phyloP scores from a whole-genome alignment of 2,329 filamentous ascomycete species.

The Orbilia brochopaga region DNA sequence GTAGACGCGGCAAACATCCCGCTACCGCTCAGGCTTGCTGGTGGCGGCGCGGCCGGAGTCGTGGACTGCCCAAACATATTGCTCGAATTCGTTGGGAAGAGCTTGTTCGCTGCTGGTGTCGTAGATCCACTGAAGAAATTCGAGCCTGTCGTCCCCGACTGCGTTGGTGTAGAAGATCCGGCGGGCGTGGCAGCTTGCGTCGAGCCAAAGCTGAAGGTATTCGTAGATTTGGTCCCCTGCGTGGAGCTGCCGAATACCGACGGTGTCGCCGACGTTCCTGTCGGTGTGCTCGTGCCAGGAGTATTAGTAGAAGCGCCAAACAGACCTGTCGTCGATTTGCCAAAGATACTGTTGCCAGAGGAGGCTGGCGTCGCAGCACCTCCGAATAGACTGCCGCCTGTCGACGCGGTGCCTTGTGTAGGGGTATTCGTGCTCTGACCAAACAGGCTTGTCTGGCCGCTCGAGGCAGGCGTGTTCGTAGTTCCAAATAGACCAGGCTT shows the following conservation, averaged over 20 bases:
- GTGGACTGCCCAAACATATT: conserved; percentile 34
- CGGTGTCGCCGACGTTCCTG: conserved; percentile 14
- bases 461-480: conserved; percentile 13
- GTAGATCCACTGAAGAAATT: conserved; percentile 34
- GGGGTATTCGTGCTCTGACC: conserved; percentile 22
- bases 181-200: conserved; percentile 35
- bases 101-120: conserved; percentile 38
- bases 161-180: conserved; percentile 36
- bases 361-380: conserved; percentile 16
- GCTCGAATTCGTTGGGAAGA: conserved; percentile 10
- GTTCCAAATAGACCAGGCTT: conserved; percentile 27
- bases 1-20: conserved; percentile 38
- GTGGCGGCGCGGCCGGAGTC: conserved; percentile 34
- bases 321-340: conserved; percentile 25
- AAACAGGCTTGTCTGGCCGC: conserved; percentile 33
- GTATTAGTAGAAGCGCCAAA: conserved; percentile 35
- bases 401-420: conserved; percentile 26
- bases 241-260: conserved; percentile 19
- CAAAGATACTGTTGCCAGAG: conserved; percentile 30
- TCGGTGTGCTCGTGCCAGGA: conserved; percentile 37
- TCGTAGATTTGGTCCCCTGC: conserved; percentile 19
- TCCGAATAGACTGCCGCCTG: conserved; percentile 22
- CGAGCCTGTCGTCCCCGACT: conserved; percentile 22
- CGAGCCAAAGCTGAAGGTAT: conserved; percentile 39
- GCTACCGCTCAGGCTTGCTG: conserved; percentile 20